Evolutionary conservation across 805 yeast genomes (phyloP).

Genomic region (Metschnikowia reukaufii): DNA sequence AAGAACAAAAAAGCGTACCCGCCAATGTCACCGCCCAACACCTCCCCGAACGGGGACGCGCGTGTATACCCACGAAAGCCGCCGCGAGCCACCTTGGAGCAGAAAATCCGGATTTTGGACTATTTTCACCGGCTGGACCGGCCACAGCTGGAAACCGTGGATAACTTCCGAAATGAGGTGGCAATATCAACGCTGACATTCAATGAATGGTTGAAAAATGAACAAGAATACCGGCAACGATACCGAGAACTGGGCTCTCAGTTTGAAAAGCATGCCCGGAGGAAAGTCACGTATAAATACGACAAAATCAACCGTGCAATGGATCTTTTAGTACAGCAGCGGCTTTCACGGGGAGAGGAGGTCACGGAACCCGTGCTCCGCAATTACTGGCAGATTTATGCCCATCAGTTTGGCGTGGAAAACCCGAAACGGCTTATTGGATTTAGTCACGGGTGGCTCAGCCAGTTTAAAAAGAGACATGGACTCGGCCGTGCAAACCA

Average conservation of each 20-base stretch:
- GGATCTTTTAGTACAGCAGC: constrained; percentile 51
- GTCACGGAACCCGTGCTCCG: constrained; percentile 56
- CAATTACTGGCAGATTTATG: constrained; percentile 56
- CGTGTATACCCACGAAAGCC: constrained; percentile 10
- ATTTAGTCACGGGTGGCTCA: constrained; percentile 64
- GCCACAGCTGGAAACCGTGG: constrained; percentile 61
- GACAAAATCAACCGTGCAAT: constrained; percentile 58
- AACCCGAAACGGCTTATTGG: constrained; percentile 57
- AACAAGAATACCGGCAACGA: constrained; percentile 48
- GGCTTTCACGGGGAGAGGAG: constrained; percentile 44
- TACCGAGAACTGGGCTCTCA: constrained; percentile 35
- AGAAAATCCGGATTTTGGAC: constrained; percentile 56
- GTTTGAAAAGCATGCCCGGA: constrained; percentile 34
- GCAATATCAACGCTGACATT: constrained; percentile 61
- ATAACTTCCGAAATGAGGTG: constrained; percentile 47
- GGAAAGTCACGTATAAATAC: constrained; percentile 48
- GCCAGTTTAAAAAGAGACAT: constrained; percentile 60
- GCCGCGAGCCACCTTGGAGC: constrained; percentile 59
- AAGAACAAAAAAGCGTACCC: no score
- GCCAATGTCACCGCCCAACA: neutral
- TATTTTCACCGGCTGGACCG: constrained; percentile 46
- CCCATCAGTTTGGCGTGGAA: constrained; percentile 55
- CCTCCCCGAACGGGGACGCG: no score
- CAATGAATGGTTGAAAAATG: constrained; percentile 61
- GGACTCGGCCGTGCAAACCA: constrained; percentile 34